Conservation (phyloP, 176 grass and related monocot species). For the Elymus sibiricus region DNA sequence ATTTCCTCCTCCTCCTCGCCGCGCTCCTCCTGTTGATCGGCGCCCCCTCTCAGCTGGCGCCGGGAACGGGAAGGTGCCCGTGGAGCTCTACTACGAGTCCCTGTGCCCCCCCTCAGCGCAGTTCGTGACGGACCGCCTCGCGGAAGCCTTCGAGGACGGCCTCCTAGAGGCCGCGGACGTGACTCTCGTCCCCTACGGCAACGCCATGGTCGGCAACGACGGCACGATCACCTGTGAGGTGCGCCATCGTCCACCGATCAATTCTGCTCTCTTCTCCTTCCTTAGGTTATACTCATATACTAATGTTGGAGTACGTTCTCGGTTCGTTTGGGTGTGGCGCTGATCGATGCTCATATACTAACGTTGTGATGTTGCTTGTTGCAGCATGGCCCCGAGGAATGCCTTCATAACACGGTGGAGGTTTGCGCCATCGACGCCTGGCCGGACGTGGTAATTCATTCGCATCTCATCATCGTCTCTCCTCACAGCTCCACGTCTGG, state of each 20-base stretch:
- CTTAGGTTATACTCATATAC: too few relatives aligned
- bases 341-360: neutral
- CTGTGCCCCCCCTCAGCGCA: constrained; percentile 45
- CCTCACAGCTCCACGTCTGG: neutral
- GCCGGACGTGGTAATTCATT: constrained; percentile 68
- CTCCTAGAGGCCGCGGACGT: constrained; percentile 29
- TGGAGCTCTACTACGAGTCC: constrained; percentile 57
- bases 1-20: neutral
- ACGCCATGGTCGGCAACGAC: constrained; percentile 27
- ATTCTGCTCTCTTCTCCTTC: neutral
- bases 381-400: constrained; percentile 74
- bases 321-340: too few relatives aligned
- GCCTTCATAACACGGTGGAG: constrained; percentile 77
- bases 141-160: constrained; percentile 32
- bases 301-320: too few relatives aligned
- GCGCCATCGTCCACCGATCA: neutral
- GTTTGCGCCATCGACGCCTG: constrained; percentile 75
- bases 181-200: constrained; percentile 52
- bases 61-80: constrained; percentile 17
- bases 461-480: neutral
- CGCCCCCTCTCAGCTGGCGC: neutral
- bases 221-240: constrained; percentile 47
- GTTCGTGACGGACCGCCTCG: constrained; percentile 46
- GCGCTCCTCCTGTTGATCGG: constrained; percentile 2
- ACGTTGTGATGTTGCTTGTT: constrained; percentile 11